Conservation (phyloP, 2,329 filamentous ascomycete genomes). For the Cladorrhinum sp. region DNA sequence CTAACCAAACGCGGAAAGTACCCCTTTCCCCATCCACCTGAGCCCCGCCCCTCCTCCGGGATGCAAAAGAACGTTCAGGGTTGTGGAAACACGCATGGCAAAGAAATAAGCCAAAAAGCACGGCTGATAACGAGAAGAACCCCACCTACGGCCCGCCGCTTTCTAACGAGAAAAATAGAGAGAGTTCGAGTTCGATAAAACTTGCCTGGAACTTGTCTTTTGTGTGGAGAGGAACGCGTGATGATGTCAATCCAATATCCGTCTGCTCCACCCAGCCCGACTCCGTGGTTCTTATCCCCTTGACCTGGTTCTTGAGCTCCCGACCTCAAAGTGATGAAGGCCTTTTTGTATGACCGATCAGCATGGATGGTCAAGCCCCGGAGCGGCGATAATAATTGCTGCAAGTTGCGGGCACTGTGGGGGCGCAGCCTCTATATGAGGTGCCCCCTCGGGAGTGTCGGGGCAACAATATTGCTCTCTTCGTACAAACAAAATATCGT, state of each 20-base stretch:
- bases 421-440: not conserved
- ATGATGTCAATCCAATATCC: slow-evolving; percentile 5
- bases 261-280: not conserved
- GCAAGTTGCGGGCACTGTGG: not conserved
- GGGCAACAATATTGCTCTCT: not conserved
- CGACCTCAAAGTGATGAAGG: not conserved
- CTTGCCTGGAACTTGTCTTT: not conserved
- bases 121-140: not conserved
- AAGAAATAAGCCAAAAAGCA: not conserved
- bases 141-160: not conserved
- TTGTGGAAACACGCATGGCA: not conserved
- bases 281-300: not conserved
- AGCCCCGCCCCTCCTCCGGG: not conserved
- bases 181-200: not conserved
- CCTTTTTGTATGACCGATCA: not conserved
- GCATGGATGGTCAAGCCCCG: not conserved
- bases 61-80: not conserved
- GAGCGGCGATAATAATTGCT: not conserved
- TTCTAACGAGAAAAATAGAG: not conserved
- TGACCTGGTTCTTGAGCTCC: not conserved
- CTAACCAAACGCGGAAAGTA: slow-evolving; percentile 15
- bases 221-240: not conserved
- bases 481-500: not conserved
- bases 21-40: slow-evolving; percentile 2
- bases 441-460: too few relatives aligned